Base-by-base conservation (phyloP, 2,329 filamentous ascomycete species). In the Coniochaeta ligniaria region DNA sequence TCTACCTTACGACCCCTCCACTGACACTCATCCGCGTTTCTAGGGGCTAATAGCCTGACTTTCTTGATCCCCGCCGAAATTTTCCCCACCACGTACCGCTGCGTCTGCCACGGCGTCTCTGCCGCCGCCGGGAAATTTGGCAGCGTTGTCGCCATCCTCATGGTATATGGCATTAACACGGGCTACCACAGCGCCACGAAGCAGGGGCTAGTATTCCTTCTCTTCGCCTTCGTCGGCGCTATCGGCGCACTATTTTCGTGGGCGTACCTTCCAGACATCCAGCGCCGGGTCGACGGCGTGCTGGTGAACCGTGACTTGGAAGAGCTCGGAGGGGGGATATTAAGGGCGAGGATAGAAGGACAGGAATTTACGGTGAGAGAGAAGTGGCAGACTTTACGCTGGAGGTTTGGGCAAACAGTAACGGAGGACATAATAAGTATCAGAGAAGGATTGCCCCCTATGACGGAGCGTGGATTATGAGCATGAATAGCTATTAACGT, bases 1-100 rank as follows among this genome's bases (percentile, higher is more conserved):
- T n/a, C n/a, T n/a, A n/a, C n/a, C n/a, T n/a, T n/a, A n/a, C n/a
- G n/a, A n/a, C n/a, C n/a, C n/a, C n/a, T n/a, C n/a, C n/a, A n/a
- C n/a, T n/a, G n/a, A n/a, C n/a, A n/a, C n/a, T n/a, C n/a, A n/a
- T n/a, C n/a, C n/a, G n/a, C n/a, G n/a, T n/a, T n/a, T n/a, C n/a
- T n/a, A 80, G 80, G 84, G 12, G 83, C 83, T 45, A 87, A 87
- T 65, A 83, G 82, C 0, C 78, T 86, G 12, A 87, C 84, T 0
- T 87, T 88, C 66, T 82, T 87, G 59, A 80, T 88, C 16, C 84
- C 85, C 1, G 84, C 83, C 47, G 85, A 88, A 67, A 80, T 86
- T 47, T 88, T 88, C 68, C 84, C 84, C 0, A 88, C 85, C 1
- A 78, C 80, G 63, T 87, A 86, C 65, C 80, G 85, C 45, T 84